Evolutionary conservation across 1,139 yeast species (phyloP), one percentile per base, ranked within the genome.

Genomic region (Pichia sp.): DNA sequence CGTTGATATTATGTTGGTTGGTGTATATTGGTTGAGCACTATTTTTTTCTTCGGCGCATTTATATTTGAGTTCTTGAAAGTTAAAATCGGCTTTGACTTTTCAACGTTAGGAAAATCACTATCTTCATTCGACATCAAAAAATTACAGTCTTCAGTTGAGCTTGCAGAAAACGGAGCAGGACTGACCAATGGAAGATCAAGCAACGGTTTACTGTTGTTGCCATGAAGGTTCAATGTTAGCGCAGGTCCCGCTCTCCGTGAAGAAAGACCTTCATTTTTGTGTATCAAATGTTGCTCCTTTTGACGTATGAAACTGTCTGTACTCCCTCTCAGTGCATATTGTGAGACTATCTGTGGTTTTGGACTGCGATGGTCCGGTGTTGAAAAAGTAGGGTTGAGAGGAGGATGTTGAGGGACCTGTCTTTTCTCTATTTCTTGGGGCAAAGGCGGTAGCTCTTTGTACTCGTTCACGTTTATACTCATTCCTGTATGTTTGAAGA

Each of bases 1-100:
- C 1, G 55, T 52, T 8, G 59, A 55, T 41, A 55, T 49, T 41
- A 58, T 54, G 26, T 57, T 54, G 1, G 31, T 30, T 16, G 53
- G 30, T 8, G 54, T 36, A 10, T 54, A 48, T 26, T 58, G 60
- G 7, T 44, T 44, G 4, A 58, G 40, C 13, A 58, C 49, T 3
- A 58, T 39, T 31, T 49, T 53, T 22, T 36, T 47, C 4, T 37
- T 46, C 5, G 36, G 21, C 6, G 23, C 18, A 9, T 40, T 28
- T 13, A 9, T 16, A 10, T 42, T 25, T 18, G n/a, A 22, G 16
- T 25, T 50, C 13, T 41, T 45, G 8, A 46, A 30, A 8, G 48
- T n/a, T 21, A 48, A 41, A 8, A 26, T 21, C 16, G 25, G 42
- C 34, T 36, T 44, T 25, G 23, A 19, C 30, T 39, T 18, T 26